phyloP scores from a whole-genome alignment of 495 filamentous ascomycete species.

The Trichocladium uniseriatum region DNA sequence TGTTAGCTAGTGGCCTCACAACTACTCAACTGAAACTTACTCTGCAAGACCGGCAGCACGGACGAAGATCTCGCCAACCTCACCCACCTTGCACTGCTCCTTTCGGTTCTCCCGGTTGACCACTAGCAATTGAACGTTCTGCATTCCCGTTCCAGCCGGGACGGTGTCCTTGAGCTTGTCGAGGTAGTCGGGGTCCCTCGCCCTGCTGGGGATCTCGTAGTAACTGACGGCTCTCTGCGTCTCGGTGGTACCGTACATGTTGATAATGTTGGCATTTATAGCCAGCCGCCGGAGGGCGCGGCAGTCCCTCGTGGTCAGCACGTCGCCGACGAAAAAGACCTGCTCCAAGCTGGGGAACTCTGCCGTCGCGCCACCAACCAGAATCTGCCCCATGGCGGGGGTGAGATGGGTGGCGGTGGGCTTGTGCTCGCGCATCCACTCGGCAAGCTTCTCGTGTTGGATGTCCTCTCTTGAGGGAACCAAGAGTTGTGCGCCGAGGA shows the following conservation, averaged over 20 bases:
- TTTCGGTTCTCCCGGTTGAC: constrained; percentile 69
- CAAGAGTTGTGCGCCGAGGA: constrained; percentile 72
- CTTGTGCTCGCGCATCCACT: constrained; percentile 77
- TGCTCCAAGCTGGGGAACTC: constrained; percentile 69
- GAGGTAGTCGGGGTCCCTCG: constrained; percentile 56
- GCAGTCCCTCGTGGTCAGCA: constrained; percentile 82
- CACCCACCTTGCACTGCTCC: constrained; percentile 67
- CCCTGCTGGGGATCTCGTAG: constrained; percentile 69
- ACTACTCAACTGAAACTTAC: constrained; percentile 15
- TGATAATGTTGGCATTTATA: constrained; percentile 68
- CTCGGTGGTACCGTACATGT: constrained; percentile 92
- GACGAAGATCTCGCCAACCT: constrained; percentile 82
- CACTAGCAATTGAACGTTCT: constrained; percentile 85
- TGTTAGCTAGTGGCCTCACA: background rate
- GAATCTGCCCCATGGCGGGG: constrained; percentile 92
- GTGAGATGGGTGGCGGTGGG: constrained; percentile 87
- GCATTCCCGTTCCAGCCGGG: constrained; percentile 82
- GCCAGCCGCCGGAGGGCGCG: constrained; percentile 68
- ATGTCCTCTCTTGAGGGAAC: constrained; percentile 82
- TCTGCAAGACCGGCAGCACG: constrained; percentile 85
- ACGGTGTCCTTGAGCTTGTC: constrained; percentile 70
- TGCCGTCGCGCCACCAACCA: constrained; percentile 73
- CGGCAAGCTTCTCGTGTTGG: constrained; percentile 74
- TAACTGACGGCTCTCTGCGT: constrained; percentile 81
- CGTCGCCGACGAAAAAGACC: constrained; percentile 91